Conservation (phyloP, 1,139 yeast species). For the Candida glucosophila region DNA sequence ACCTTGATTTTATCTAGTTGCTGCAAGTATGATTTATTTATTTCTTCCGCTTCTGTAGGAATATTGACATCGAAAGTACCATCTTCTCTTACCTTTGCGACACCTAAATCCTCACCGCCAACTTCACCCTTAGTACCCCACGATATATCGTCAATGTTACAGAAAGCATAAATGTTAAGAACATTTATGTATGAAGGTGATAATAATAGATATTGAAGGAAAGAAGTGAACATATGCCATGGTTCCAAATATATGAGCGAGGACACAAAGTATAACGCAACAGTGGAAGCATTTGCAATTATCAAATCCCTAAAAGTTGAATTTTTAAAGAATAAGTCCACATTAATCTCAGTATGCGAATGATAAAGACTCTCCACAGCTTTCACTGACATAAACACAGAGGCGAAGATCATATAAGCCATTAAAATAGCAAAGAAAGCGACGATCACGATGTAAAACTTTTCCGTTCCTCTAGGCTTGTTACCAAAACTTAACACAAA, state of each 20-base stretch:
- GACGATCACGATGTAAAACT: conserved; percentile 75
- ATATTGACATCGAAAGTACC: conserved; percentile 62
- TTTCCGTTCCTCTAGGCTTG: conserved; percentile 85
- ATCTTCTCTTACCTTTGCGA: conserved; percentile 57
- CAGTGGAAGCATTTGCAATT: conserved; percentile 39
- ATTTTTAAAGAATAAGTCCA: conserved; percentile 29
- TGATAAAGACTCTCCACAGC: conserved; percentile 29
- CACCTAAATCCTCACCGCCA: conserved; percentile 38
- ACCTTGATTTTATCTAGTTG: conserved; percentile 56
- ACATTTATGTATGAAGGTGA: conserved; percentile 43
- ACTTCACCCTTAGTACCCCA: conserved; percentile 47
- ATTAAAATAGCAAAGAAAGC: conserved; percentile 83
- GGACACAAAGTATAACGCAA: conserved; percentile 38
- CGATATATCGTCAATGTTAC: conserved; percentile 42
- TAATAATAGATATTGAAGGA: conserved; percentile 35
- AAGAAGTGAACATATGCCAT: conserved; percentile 46
- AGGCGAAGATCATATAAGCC: conserved; percentile 79
- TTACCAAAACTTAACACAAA: conserved; percentile 91
- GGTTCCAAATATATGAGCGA: conserved; percentile 42
- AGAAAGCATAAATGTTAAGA: conserved; percentile 40
- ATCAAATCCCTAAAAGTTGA: conserved; percentile 40
- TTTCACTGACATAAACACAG: conserved; percentile 40
- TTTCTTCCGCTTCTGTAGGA: conserved; percentile 55
- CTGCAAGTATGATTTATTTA: conserved; percentile 50
- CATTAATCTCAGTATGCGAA: conserved; percentile 24